Base-by-base conservation (phyloP, 2,329 filamentous ascomycete species). In the Trematosphaeria pertusa region DNA sequence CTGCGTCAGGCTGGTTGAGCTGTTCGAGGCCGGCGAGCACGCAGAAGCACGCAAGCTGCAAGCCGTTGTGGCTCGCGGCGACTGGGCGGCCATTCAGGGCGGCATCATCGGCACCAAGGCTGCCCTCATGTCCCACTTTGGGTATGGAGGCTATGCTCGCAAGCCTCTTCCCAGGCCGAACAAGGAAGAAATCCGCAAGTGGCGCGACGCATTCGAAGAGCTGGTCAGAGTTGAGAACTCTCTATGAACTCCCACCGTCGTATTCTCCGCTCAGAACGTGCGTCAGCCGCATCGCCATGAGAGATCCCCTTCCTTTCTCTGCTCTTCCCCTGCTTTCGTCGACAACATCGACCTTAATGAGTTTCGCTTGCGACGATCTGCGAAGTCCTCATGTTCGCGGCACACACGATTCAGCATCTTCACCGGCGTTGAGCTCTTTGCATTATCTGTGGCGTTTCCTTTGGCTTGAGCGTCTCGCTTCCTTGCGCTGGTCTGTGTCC, bases 71-170 rank as follows among this genome's bases (percentile, higher is more conserved):
- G 85, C 86, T 1, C 74, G 80, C 24, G 87, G 84, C 17, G 87
- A 89, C 70, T 89, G 86, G 86, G 80, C 79, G 0, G 84, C 84
- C 36, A 88, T 88, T 51, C 79, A 87, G 60, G 84, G 84, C 11
- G 87, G 86, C 1, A 83, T 89, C 54, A 80, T 87, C 21, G 85
- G 84, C 3, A 87, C 86, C 50, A 89, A 89, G 75, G 81, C 82
- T 35, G 85, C 78, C 1, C 66, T 89, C 62, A 75, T 84, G 65
- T 75, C 78, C 20, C 85, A 84, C 65, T 82, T 80, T 55, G 83
- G 82, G 6, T 89, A 89, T 59, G 87, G 87, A 47, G 86, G 80
- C 1, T 78, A 75, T 61, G 81, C 81, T 17, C 74, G 85, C 49
- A 80, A 77, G 65, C 84, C 84, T 20, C 77, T 82, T 46, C 79